Evolutionary conservation across 495 filamentous ascomycete genomes (phyloP), one percentile per base, ranked within the genome.

Genomic region (Hypoxylon perforatum): DNA sequence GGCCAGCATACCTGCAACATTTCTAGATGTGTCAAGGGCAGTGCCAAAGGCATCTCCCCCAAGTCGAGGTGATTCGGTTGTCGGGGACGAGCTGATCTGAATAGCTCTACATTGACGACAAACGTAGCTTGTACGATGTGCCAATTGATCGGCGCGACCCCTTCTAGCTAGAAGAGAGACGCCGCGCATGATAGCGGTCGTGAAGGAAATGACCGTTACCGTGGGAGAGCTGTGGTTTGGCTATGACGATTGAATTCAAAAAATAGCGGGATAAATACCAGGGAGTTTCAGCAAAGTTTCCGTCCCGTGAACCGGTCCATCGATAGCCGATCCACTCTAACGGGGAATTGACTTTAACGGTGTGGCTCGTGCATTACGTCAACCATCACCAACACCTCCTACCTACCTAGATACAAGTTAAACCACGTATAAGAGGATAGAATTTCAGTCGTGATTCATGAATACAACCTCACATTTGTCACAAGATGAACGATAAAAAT

Each of bases 31-130:
- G 36, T 66, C 68, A 5, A 72, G 48, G n/a, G 77, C 74, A 4
- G 74, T 71, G 53, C 76, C 81, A 46, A 84, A 83, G 12, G 77
- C 76, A 72, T 82, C 83, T 69, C 76, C 71, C 30, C 72, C 67
- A 25, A 76, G 73, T 12, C 71, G 72, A 62, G 83, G 77, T n/a
- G 82, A 78, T 46, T 82, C 78, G 41, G 79, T 82, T 23, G 81
- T 80, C 41, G 84, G 81, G 50, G 79, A 74, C 52, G 84, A 77
- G 70, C 80, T 83, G 75, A 86, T 82, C 48, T 86, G 84, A 52
- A 86, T 82, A 41, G 78, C 73, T 63, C 83, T 70, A 74, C 81
- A 84, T 75, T 82, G 81, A 35, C 71, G 66, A 69, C 81, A 83
- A 8, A 82, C 71, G 52, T 77, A 78, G 46, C 47, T 51, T 46